Percentiles rank a stretch among this genome's conserved stretches.
Conservation (phyloP, 129 eudicot genomes). For the sunflower (Helianthus annuus) region DNA sequence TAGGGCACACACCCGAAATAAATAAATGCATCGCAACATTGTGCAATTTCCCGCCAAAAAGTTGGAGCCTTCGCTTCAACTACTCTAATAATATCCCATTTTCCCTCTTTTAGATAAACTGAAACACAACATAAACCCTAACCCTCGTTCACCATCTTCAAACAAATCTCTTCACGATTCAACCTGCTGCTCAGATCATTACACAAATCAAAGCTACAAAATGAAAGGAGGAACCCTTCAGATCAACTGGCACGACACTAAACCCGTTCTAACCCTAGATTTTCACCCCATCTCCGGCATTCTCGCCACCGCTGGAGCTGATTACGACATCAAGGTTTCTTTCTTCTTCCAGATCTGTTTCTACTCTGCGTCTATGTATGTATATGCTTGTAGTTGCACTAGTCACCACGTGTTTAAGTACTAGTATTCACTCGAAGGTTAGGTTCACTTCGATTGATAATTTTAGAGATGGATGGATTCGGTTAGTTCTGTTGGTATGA, state of each 20-base stretch:
- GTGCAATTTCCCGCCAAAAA: constrained; percentile 35
- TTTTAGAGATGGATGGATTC: not conserved
- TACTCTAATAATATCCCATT: not conserved
- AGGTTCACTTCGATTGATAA: not conserved
- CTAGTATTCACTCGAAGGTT: too few relatives aligned
- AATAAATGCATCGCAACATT: too few relatives aligned
- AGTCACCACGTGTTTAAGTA: too few relatives aligned
- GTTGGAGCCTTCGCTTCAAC: constrained; percentile 15
- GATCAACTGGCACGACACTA: constrained; percentile 94
- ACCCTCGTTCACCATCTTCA: constrained; percentile 16
- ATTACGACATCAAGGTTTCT: constrained; percentile 86
- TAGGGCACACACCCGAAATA: too few relatives aligned
- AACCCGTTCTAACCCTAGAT: constrained; percentile 94
- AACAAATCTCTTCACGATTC: not conserved
- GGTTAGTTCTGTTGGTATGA: not conserved
- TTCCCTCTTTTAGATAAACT: constrained; percentile 20
- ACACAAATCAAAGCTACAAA: not conserved
- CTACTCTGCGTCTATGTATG: not conserved
- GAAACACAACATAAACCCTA: constrained; percentile 31
- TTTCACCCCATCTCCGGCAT: constrained; percentile 72
- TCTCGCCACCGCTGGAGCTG: constrained; percentile 96
- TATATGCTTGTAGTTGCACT: not conserved
- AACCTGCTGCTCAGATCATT: not conserved
- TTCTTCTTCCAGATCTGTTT: not conserved
- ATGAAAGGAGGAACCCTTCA: constrained; percentile 95